Evolutionary conservation across 352 stramenopile species (phyloP).

Genomic region (Pythium grandisporangium): DNA sequence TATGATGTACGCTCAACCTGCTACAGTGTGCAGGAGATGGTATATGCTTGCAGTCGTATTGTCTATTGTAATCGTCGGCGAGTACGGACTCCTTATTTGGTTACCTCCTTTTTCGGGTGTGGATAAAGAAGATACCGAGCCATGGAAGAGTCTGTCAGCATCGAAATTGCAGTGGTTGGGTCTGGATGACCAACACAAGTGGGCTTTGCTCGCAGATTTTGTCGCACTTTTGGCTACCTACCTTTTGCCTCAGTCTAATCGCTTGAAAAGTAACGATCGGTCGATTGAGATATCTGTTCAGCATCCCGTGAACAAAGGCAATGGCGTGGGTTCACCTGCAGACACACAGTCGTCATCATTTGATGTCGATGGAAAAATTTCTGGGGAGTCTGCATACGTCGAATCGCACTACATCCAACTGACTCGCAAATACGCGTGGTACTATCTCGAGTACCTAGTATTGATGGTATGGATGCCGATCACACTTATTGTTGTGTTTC

Average conservation of each 20-base stretch:
- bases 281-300: constrained; percentile 20
- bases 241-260: constrained; percentile 50
- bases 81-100: constrained; percentile 72
- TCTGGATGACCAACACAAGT: constrained; percentile 65
- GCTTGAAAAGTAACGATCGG: constrained; percentile 11
- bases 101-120: constrained; percentile 43
- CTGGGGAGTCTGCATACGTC: constrained; percentile 1
- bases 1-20: constrained; percentile 63
- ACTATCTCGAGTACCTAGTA: constrained; percentile 56
- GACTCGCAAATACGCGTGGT: constrained; percentile 59
- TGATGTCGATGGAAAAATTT: neutral
- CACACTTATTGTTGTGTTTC: constrained; percentile 61
- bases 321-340: neutral
- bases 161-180: constrained; percentile 59
- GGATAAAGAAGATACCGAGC: constrained; percentile 44
- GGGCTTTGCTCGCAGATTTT: constrained; percentile 71
- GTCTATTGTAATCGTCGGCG: constrained; percentile 50
- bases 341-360: too few relatives aligned
- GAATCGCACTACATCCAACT: constrained; percentile 46
- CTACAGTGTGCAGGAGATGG: constrained; percentile 44
- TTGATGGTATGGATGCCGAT: constrained; percentile 58
- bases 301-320: neutral
- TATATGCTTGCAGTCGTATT: constrained; percentile 45
- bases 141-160: constrained; percentile 44
- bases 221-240: constrained; percentile 57